These are phyloP conservation scores for Carex scoparia DNA, from an alignment of 176 grass and related monocot species.

Conservation along the genomic window DNA sequence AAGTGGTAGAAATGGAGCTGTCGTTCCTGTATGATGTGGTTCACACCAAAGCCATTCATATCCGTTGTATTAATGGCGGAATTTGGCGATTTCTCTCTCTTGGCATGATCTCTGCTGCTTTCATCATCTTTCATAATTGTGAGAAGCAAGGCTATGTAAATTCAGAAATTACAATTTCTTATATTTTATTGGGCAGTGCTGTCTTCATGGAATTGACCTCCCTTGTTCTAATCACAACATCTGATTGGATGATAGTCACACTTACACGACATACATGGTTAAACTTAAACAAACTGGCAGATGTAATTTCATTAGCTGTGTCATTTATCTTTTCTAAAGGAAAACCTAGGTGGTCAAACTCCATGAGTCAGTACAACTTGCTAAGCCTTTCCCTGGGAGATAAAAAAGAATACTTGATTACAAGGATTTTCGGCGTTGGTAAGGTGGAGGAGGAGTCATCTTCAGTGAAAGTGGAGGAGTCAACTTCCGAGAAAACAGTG, in stretches of 20 bases:
- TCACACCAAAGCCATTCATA: constrained; percentile 30
- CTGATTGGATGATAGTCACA: constrained; percentile 26
- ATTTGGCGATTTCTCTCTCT: constrained; percentile 5
- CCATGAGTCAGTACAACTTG: constrained; percentile 32
- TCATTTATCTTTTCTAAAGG: not conserved
- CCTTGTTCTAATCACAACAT: constrained; percentile 15
- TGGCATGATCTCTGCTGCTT: not conserved
- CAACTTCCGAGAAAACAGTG: no score
- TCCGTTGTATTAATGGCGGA: not conserved
- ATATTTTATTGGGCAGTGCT: constrained; percentile 27
- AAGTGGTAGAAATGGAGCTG: constrained; percentile 41
- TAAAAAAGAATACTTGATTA: not conserved
- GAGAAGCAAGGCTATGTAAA: not conserved
- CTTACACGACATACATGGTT: not conserved
- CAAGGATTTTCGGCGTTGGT: not conserved
- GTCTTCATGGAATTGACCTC: constrained; percentile 29
- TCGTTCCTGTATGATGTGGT: constrained; percentile 35
- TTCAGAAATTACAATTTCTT: constrained; percentile 32
- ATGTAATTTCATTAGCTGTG: not conserved
- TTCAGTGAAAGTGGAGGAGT: no score
- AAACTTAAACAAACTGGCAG: not conserved
- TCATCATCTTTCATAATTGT: not conserved
- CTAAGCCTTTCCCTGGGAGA: constrained; percentile 9
- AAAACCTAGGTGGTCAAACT: constrained; percentile 39
- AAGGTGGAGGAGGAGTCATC: no score